Evolutionary conservation across 164 flowering plant species (phyloP), one percentile per base, ranked within the genome.

Genomic region (Platanus orientalis): DNA sequence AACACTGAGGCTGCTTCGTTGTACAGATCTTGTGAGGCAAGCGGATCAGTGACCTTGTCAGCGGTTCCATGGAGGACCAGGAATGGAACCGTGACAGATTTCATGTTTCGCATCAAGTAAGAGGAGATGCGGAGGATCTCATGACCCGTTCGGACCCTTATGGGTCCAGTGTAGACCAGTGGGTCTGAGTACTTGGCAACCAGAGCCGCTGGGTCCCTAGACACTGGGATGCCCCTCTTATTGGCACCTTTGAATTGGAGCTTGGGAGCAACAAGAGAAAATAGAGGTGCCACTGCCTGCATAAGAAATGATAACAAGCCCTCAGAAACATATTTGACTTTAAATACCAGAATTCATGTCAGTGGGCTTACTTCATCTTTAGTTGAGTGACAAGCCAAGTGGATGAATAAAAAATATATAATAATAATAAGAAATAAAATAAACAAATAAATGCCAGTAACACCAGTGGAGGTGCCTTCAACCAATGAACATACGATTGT

Each of bases 221-320:
- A 73, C 53, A 87, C 92, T 24, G 92, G 88, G 59, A 87, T 84
- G 55, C 92, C 92, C 65, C 80, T 77, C 62, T 81, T 87, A 78
- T 87, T 81, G 39, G 92, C 86, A 55, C 92, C 92, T 80, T 87
- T 87, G 65, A 87, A 84, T 65, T 84, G 92, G 73, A 74, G 80
- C 69, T 65, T 83, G 17, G 92, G 92, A 45, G 66, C 81, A n/a
- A 87, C 79, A 62, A 87, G 63, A 34, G 92, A 87, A 58, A 87
- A 80, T 45, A 87, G 50, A 55, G 92, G 92, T 48, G 92, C 92
- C 21, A 84, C 74, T 26, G 84, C 89, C 92, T 87, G 71, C 67
- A 63, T 39, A 45, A n/a, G 19, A 49, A 39, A 36, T 3, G 23
- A 39, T n/a, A 64, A 32, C 16, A 14, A 45, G 3, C n/a, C 19